Percentiles rank a stretch among this genome's conserved stretches.
Evolutionary conservation across 768 basidiomycete species (phyloP).

Genomic region (Russula brevipes): DNA sequence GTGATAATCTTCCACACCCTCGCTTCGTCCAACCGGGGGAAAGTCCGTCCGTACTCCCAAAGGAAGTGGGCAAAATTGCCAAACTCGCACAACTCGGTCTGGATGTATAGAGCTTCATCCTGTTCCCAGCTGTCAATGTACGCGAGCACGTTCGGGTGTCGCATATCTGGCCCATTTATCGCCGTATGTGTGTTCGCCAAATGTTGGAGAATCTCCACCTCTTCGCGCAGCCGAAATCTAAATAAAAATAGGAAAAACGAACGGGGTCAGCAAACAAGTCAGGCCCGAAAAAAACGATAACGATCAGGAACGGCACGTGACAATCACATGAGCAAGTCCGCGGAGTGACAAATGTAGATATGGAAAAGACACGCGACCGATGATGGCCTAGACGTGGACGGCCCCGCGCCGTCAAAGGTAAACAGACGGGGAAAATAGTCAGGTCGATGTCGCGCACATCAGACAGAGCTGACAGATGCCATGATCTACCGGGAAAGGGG

Average conservation of each 20-base stretch:
- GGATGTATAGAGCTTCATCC: conserved; percentile 80
- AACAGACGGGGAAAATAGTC: not conserved
- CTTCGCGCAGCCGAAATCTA: conserved; percentile 85
- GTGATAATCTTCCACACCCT: conserved; percentile 94
- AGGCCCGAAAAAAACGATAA: too few relatives aligned
- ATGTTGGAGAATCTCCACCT: conserved; percentile 86
- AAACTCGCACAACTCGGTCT: conserved; percentile 89
- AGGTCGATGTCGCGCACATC: not conserved
- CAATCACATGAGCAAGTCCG: not conserved
- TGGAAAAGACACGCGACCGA: not conserved
- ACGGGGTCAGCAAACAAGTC: too few relatives aligned
- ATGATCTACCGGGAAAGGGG: not conserved
- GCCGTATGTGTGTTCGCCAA: conserved; percentile 41
- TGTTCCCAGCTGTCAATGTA: conserved; percentile 98
- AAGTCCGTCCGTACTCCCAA: conserved; percentile 81
- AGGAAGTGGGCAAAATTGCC: conserved; percentile 91
- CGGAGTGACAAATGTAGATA: not conserved
- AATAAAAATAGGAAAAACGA: not conserved
- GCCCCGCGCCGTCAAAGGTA: conserved; percentile 1
- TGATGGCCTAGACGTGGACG: not conserved
- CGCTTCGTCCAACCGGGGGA: conserved; percentile 83
- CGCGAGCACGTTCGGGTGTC: conserved; percentile 77
- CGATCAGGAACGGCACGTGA: conserved; percentile 1
- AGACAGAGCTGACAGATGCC: conserved; percentile 4
- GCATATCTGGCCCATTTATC: conserved; percentile 32